phyloP scores from a whole-genome alignment of 371 early-diverging fungal species.

The Lichtheimia ramosa region DNA sequence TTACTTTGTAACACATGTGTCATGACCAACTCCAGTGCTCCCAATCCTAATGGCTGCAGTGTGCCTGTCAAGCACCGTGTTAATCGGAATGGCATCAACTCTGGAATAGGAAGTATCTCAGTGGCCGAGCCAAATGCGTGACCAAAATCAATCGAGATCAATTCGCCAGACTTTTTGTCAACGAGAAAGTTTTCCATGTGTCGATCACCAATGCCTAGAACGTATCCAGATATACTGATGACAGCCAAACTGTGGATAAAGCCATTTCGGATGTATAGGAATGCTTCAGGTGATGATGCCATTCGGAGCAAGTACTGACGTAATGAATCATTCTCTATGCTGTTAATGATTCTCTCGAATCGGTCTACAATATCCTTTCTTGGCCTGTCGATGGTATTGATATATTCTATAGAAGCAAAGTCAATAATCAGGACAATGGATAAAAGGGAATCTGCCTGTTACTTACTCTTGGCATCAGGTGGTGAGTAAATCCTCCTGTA shows the following conservation, averaged over 20 bases:
- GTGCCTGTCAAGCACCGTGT: conserved; percentile 58
- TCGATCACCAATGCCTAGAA: conserved; percentile 75
- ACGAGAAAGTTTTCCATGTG: conserved; percentile 72
- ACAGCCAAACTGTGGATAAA: conserved; percentile 64
- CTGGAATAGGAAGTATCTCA: conserved; percentile 67
- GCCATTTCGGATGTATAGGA: conserved; percentile 53
- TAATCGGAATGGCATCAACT: conserved; percentile 69
- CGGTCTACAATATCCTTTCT: conserved; percentile 44
- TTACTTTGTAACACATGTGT: conserved; percentile 52
- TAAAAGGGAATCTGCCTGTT: neutral
- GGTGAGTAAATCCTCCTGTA: neutral
- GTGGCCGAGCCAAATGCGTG: conserved; percentile 79
- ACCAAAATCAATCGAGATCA: conserved; percentile 75
- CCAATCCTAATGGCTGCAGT: conserved; percentile 61
- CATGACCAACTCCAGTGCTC: conserved; percentile 58
- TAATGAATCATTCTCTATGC: conserved; percentile 39
- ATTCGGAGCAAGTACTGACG: conserved; percentile 50
- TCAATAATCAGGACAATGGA: neutral
- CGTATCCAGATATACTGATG: conserved; percentile 62
- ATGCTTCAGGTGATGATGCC: conserved; percentile 68
- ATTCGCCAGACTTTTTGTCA: conserved; percentile 55
- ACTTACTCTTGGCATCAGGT: neutral
- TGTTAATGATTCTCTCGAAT: conserved; percentile 33
- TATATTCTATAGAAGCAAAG: conserved; percentile 45
- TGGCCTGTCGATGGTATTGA: conserved; percentile 47